These are phyloP conservation scores for Ophiostoma ips DNA, from an alignment of 2,329 filamentous ascomycete genomes.

Conservation along the genomic window DNA sequence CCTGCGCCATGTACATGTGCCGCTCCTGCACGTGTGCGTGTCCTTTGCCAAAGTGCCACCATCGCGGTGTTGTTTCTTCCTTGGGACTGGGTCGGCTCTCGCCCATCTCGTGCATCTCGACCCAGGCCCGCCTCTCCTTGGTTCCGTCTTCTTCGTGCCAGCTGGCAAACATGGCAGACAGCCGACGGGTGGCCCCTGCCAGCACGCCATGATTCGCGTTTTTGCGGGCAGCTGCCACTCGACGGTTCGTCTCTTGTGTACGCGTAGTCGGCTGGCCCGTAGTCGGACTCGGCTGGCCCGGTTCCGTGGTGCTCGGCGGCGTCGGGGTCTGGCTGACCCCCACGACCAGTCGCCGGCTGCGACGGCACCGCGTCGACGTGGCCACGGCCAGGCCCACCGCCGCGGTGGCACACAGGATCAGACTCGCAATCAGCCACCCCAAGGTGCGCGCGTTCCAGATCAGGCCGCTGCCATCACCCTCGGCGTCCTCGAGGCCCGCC, in stretches of 20 bases:
- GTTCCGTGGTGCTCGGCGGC: background rate
- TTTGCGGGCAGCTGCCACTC: background rate
- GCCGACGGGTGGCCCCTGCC: background rate
- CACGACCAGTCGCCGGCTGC: background rate
- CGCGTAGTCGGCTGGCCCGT: background rate
- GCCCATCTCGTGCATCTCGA: background rate
- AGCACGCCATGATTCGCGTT: too few species aligned
- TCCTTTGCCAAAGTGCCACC: background rate
- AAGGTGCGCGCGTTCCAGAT: constrained; percentile 5
- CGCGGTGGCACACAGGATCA: background rate
- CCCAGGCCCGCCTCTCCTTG: background rate
- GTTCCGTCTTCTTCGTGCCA: background rate
- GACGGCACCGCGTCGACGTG: background rate
- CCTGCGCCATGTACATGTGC: background rate
- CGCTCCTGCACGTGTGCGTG: background rate
- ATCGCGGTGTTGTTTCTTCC: background rate
- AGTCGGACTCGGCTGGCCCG: background rate
- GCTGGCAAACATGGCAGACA: background rate
- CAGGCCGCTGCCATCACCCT: background rate
- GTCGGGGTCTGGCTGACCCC: background rate
- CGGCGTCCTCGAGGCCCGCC: background rate
- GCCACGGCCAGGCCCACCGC: constrained; percentile 1
- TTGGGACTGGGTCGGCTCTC: too few species aligned
- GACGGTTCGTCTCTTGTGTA: background rate
- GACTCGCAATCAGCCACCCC: constrained; percentile 8